Evolutionary conservation across 2,329 filamentous ascomycete genomes (phyloP).

Genomic region (Madurella fahalii): DNA sequence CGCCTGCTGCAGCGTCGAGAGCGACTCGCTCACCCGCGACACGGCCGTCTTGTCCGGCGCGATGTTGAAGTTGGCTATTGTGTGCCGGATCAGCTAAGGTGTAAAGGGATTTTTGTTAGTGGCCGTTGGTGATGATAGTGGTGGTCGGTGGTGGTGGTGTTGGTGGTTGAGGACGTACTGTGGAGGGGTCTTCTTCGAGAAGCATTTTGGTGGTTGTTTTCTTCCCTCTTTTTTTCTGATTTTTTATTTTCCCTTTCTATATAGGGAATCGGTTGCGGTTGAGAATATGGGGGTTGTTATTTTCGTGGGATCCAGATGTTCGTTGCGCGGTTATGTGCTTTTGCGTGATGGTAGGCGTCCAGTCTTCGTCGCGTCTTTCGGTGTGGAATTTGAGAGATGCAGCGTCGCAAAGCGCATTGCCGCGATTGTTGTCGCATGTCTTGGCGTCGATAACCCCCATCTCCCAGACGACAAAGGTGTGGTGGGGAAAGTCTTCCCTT

Average conservation of each 20-base stretch:
- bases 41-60: conserved; percentile 80
- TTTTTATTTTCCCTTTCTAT: conserved; percentile 1
- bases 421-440: conserved; percentile 9
- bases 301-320: not conserved
- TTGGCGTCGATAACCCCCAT: conserved; percentile 16
- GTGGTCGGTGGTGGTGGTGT: not conserved
- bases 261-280: not conserved
- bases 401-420: not conserved
- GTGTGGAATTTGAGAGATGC: not conserved
- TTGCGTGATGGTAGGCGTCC: too few relatives aligned
- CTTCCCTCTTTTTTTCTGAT: not conserved
- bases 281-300: not conserved
- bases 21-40: conserved; percentile 76
- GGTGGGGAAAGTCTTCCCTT: conserved; percentile 14
- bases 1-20: conserved; percentile 77
- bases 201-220: conserved; percentile 61
- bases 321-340: not conserved
- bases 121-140: not conserved
- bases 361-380: not conserved
- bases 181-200: conserved; percentile 88
- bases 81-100: conserved; percentile 79
- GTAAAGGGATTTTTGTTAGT: not conserved
- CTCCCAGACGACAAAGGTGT: conserved; percentile 23
- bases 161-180: conserved; percentile 49
- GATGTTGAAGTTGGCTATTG: conserved; percentile 93